A percentile compares a stretch with the other conserved stretches of the same genome.
phyloP scores from a whole-genome alignment of 2,329 filamentous ascomycete genomes.

The Phyllosticta citribraziliensis region DNA sequence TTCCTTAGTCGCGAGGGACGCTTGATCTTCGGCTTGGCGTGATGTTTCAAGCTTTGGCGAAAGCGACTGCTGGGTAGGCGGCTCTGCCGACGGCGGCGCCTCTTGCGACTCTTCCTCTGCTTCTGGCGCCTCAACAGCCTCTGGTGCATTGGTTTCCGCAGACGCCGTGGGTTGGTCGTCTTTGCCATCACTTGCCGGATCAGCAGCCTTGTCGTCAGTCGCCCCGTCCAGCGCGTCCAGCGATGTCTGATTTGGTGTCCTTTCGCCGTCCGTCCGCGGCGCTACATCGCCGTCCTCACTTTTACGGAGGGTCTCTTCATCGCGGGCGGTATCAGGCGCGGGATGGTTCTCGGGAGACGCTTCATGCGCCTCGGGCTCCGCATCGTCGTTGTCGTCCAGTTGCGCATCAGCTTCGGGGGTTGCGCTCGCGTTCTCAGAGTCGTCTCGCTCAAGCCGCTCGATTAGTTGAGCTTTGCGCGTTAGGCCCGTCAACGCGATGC shows the following conservation, averaged over 20 bases:
- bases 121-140: neutral
- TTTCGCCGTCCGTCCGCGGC: neutral
- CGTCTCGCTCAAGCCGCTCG: constrained; percentile 32
- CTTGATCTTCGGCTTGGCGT: neutral
- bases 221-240: neutral
- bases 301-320: constrained; percentile 11
- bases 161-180: neutral
- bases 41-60: constrained; percentile 10
- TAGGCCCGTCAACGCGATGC: constrained; percentile 36
- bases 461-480: constrained; percentile 40
- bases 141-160: neutral
- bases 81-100: neutral
- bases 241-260: neutral
- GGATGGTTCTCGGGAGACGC: constrained; percentile 9
- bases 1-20: neutral
- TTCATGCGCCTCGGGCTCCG: neutral
- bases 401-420: neutral
- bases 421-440: constrained; percentile 13
- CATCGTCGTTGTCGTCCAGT: constrained; percentile 6
- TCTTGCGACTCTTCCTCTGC: neutral
- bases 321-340: constrained; percentile 11
- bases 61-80: neutral
- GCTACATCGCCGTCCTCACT: neutral
- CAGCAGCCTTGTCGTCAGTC: neutral
- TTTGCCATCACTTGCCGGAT: neutral